Percentiles rank a stretch among this genome's conserved stretches.
Conservation (phyloP, 441 rosid species). For the Erodium trifolium region DNA sequence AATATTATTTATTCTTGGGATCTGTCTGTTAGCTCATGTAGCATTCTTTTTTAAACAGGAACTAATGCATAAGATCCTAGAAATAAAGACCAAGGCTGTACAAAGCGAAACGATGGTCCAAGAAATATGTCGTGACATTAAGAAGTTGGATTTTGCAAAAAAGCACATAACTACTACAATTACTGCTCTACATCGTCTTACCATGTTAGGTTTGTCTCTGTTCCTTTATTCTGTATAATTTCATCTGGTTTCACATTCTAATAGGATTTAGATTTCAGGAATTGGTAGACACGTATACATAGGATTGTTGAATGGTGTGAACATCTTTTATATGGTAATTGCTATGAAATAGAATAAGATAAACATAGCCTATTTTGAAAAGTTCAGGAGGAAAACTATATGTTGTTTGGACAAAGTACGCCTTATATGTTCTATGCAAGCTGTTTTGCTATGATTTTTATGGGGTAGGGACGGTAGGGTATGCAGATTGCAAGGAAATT, state of each 20-base stretch:
- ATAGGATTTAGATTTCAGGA: neutral
- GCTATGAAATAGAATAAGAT: neutral
- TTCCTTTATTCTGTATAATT: neutral
- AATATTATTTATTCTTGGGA: neutral
- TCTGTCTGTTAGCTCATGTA: slow-evolving; percentile 16
- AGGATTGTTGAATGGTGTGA: neutral
- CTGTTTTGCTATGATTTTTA: neutral
- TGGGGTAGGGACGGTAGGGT: neutral
- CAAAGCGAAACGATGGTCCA: slow-evolving; percentile 99
- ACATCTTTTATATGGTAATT: neutral
- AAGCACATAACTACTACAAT: slow-evolving; percentile 97
- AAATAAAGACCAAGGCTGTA: slow-evolving; percentile 96
- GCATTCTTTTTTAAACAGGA: slow-evolving; percentile 43
- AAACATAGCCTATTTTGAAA: neutral
- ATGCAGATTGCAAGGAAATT: neutral
- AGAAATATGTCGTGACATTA: slow-evolving; percentile 98
- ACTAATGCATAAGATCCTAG: slow-evolving; percentile 83
- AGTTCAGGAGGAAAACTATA: neutral
- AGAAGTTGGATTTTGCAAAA: slow-evolving; percentile 98
- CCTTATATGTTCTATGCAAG: neutral
- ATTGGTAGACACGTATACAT: neutral
- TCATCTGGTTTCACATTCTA: neutral
- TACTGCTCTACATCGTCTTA: slow-evolving; percentile 99
- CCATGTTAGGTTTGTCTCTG: slow-evolving; percentile 77
- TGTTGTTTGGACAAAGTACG: neutral